A percentile compares a stretch with the other conserved stretches of the same genome.
These are phyloP conservation scores for Batrachochytrium dendrobatidis DNA, from an alignment of 371 early-diverging fungal genomes.

Conservation along the genomic window DNA sequence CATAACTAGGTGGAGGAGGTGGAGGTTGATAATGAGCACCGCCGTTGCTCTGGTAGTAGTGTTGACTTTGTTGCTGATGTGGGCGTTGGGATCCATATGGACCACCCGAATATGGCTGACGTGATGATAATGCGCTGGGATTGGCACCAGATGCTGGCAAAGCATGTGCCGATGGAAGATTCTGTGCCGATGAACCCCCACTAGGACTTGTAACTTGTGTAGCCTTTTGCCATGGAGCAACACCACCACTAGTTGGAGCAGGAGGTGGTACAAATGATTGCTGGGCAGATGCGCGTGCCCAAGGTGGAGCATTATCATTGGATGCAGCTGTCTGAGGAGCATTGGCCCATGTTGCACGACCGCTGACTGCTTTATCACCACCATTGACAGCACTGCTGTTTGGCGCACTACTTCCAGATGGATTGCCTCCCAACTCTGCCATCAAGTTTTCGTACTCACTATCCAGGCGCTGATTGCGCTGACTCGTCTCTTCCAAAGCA, in stretches of 20 bases:
- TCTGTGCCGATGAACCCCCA: too few relatives aligned
- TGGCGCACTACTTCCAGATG: background rate
- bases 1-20: background rate
- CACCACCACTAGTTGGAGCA: background rate
- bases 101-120: too few relatives aligned
- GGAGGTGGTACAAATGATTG: background rate
- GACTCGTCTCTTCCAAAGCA: conserved; percentile 53
- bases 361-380: background rate
- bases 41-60: too few relatives aligned
- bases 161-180: too few relatives aligned
- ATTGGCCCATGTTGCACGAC: background rate
- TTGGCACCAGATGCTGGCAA: too few relatives aligned
- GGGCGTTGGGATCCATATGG: too few relatives aligned
- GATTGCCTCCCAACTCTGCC: conserved; percentile 53
- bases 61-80: too few relatives aligned
- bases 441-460: conserved; percentile 81
- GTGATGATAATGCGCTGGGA: too few relatives aligned
- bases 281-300: background rate
- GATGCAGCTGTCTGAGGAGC: background rate
- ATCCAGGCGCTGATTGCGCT: conserved; percentile 79
- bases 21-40: too few relatives aligned
- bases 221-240: background rate
- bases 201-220: too few relatives aligned
- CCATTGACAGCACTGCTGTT: background rate
- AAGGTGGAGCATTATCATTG: background rate